Percentiles rank a stretch among this genome's conserved stretches.
These are phyloP conservation scores for Ogataea philodendri DNA, from an alignment of 805 yeast species.

Conservation along the genomic window DNA sequence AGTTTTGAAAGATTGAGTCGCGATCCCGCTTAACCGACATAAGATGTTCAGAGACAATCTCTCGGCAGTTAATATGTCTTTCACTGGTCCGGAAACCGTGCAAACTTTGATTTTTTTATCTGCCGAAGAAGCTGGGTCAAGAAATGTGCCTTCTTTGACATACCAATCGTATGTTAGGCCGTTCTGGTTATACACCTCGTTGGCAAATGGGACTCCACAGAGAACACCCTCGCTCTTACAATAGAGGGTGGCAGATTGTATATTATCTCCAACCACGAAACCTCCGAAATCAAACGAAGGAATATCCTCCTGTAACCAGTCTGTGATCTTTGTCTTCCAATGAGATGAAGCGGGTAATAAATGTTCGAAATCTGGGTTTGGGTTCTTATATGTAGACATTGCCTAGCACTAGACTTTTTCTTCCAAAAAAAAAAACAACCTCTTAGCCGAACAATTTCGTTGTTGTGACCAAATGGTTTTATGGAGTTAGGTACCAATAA, in stretches of 20 bases:
- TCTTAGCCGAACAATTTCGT: too few relatives aligned
- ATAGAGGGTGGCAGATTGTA: conserved; percentile 70
- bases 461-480: too few relatives aligned
- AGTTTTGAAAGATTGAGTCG: conserved; percentile 66
- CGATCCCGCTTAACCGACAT: conserved; percentile 83
- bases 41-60: conserved; percentile 80
- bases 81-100: conserved; percentile 73
- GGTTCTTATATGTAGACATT: conserved; percentile 26
- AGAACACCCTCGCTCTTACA: conserved; percentile 80
- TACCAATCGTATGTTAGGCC: conserved; percentile 71
- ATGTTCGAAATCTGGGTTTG: conserved; percentile 41
- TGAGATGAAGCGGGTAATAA: conserved; percentile 71
- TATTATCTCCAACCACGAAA: conserved; percentile 80
- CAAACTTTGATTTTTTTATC: conserved; percentile 79
- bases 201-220: conserved; percentile 86
- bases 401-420: not conserved
- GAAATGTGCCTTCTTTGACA: conserved; percentile 61
- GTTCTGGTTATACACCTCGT: conserved; percentile 79
- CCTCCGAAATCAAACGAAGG: conserved; percentile 96
- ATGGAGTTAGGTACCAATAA: too few relatives aligned
- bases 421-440: too few relatives aligned
- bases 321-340: conserved; percentile 79
- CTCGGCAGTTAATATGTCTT: conserved; percentile 77
- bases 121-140: conserved; percentile 43
- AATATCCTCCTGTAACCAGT: conserved; percentile 81